These are phyloP conservation scores for Anisodus tanguticus DNA, from an alignment of 257 asterid species.

Conservation along the genomic window DNA sequence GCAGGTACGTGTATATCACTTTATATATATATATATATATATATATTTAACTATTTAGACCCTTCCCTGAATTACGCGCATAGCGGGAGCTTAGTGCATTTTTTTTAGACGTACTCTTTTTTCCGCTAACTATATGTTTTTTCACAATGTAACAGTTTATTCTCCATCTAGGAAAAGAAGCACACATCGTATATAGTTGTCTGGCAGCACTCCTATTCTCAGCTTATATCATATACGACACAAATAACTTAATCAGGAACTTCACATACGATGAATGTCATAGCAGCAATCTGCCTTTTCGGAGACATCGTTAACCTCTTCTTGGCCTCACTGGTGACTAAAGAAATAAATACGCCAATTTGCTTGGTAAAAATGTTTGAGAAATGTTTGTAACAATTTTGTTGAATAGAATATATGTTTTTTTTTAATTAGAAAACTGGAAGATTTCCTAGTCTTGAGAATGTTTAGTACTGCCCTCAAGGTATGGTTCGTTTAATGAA, in stretches of 20 bases:
- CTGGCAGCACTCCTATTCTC: constrained; percentile 64
- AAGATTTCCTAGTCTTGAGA: background rate
- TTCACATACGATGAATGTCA: constrained; percentile 60
- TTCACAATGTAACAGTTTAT: constrained; percentile 38
- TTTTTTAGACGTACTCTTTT: too few relatives aligned
- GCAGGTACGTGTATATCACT: constrained; percentile 43
- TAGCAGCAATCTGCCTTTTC: constrained; percentile 57
- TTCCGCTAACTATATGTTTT: background rate
- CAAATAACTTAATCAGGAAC: constrained; percentile 66
- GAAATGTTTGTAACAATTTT: background rate
- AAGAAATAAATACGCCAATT: background rate
- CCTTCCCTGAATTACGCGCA: too few relatives aligned
- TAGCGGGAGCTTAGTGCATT: too few relatives aligned
- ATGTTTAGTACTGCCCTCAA: background rate
- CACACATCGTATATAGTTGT: constrained; percentile 51
- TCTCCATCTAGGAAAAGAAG: constrained; percentile 45
- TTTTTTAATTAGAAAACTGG: background rate
- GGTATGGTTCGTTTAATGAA: background rate
- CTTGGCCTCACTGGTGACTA: constrained; percentile 39
- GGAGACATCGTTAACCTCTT: constrained; percentile 63
- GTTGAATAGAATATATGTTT: background rate
- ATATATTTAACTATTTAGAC: background rate
- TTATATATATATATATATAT: too few relatives aligned
- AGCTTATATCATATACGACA: constrained; percentile 65
- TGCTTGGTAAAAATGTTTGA: background rate